These are phyloP conservation scores for Noccaea caerulescens DNA, from an alignment of 345 rosid genomes.

Conservation along the genomic window DNA sequence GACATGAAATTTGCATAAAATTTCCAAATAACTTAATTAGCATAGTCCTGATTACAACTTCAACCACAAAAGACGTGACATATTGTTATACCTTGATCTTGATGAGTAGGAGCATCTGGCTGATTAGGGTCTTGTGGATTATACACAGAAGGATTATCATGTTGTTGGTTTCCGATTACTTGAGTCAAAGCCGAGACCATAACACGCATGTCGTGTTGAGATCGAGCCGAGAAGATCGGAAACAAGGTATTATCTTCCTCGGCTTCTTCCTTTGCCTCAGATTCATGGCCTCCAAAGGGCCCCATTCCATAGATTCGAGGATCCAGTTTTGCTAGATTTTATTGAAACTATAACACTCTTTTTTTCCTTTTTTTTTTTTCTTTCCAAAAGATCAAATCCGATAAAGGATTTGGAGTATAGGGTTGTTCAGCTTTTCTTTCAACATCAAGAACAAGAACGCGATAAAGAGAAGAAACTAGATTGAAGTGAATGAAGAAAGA, in stretches of 20 bases:
- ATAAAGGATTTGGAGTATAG: slow-evolving; percentile 19
- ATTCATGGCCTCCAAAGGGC: slow-evolving; percentile 50
- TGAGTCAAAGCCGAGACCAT: slow-evolving; percentile 78
- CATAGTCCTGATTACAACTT: too few species aligned
- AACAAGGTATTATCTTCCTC: slow-evolving; percentile 55
- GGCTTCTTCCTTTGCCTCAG: slow-evolving; percentile 47
- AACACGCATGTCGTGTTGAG: slow-evolving; percentile 68
- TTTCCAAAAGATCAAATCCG: neutral
- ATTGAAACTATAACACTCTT: neutral
- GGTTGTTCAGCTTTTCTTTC: slow-evolving; percentile 21
- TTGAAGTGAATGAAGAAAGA: slow-evolving; percentile 21
- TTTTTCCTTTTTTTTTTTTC: neutral
- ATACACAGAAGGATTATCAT: slow-evolving; percentile 33
- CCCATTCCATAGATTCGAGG: slow-evolving; percentile 56
- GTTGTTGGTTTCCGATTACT: slow-evolving; percentile 55
- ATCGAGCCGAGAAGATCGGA: slow-evolving; percentile 65
- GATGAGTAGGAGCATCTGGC: slow-evolving; percentile 35
- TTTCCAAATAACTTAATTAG: neutral
- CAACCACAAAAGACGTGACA: too few species aligned
- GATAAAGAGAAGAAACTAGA: slow-evolving; percentile 29
- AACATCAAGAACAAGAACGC: slow-evolving; percentile 29
- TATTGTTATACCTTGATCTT: slow-evolving; percentile 40
- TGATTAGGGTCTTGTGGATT: slow-evolving; percentile 41
- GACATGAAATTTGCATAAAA: slow-evolving; percentile 3
- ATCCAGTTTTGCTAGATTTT: slow-evolving; percentile 40